These are phyloP conservation scores for Microbotryum lychnidis-dioicae DNA, from an alignment of 1,284 basidiomycete genomes.

Conservation along the genomic window DNA sequence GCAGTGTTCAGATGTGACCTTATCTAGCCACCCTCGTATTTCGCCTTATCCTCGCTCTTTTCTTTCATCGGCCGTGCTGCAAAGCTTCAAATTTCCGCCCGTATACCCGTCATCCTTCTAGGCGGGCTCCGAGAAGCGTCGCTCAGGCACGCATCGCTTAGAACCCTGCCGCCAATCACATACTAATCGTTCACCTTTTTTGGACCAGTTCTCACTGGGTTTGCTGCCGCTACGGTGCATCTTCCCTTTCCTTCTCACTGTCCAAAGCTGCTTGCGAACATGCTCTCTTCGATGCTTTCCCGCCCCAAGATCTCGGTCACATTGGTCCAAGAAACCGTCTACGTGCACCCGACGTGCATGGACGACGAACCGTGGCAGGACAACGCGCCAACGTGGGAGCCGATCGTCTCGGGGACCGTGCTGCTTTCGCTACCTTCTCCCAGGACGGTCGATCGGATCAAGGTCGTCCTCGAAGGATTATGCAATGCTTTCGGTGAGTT, in stretches of 20 bases:
- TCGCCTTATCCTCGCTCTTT: too few relatives aligned
- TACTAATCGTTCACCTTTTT: too few relatives aligned
- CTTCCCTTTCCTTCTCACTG: too few relatives aligned
- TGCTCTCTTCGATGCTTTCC: not conserved
- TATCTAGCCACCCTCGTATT: too few relatives aligned
- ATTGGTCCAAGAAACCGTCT: not conserved
- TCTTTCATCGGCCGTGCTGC: too few relatives aligned
- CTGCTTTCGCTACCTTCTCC: slow-evolving; percentile 14
- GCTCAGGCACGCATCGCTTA: not conserved
- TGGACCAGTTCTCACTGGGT: too few relatives aligned
- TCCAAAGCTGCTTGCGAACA: not conserved
- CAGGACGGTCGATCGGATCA: slow-evolving; percentile 8
- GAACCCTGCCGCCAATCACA: not conserved
- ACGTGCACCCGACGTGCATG: not conserved
- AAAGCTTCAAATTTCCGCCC: too few relatives aligned
- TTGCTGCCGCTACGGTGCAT: too few relatives aligned
- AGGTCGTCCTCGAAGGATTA: slow-evolving; percentile 23
- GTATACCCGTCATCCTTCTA: not conserved
- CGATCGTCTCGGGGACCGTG: slow-evolving; percentile 18
- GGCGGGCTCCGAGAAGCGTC: not conserved
- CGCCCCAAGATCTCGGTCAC: not conserved
- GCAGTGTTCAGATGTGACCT: too few relatives aligned
- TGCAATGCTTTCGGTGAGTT: slow-evolving; percentile 17
- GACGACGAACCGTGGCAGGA: not conserved
- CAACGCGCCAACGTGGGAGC: slow-evolving; percentile 13